Evolutionary conservation across 1,284 basidiomycete genomes (phyloP).

Genomic region (Leucoagaricus sp.): DNA sequence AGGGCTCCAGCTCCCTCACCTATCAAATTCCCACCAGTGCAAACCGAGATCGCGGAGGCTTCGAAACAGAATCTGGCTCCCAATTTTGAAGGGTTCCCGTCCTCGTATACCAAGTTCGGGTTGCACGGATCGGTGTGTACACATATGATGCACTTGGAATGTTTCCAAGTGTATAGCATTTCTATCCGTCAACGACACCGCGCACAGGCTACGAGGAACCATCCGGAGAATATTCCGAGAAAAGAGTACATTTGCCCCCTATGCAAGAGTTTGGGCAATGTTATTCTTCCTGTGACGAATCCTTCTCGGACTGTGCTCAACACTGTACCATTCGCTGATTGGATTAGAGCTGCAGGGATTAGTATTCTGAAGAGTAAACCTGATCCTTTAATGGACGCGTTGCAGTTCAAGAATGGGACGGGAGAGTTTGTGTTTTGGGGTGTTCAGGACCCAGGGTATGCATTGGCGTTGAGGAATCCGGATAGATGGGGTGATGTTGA

Average conservation of each 20-base stretch:
- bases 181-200: constrained; percentile 90
- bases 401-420: constrained; percentile 76
- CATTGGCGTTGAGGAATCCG: constrained; percentile 50
- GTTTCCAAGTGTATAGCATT: constrained; percentile 89
- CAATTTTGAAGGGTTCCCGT: constrained; percentile 77
- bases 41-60: constrained; percentile 49
- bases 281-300: constrained; percentile 81
- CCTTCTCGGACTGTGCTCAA: constrained; percentile 50
- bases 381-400: constrained; percentile 63
- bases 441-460: constrained; percentile 73
- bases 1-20: constrained; percentile 28
- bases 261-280: constrained; percentile 97
- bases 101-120: constrained; percentile 78
- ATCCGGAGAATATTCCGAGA: constrained; percentile 90
- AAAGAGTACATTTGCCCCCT: constrained; percentile 97
- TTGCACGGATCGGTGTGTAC: constrained; percentile 90
- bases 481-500: constrained; percentile 55
- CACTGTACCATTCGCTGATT: constrained; percentile 68
- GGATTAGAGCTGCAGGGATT: constrained; percentile 81
- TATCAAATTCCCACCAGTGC: constrained; percentile 54
- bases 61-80: constrained; percentile 42
- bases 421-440: constrained; percentile 86
- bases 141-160: constrained; percentile 97
- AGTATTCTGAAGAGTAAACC: constrained; percentile 79
- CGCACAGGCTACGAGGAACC: constrained; percentile 89